Percentiles rank a stretch among this genome's conserved stretches.
These are phyloP conservation scores for Epichloe elymi DNA, from an alignment of 2,329 filamentous ascomycete species.

Conservation along the genomic window DNA sequence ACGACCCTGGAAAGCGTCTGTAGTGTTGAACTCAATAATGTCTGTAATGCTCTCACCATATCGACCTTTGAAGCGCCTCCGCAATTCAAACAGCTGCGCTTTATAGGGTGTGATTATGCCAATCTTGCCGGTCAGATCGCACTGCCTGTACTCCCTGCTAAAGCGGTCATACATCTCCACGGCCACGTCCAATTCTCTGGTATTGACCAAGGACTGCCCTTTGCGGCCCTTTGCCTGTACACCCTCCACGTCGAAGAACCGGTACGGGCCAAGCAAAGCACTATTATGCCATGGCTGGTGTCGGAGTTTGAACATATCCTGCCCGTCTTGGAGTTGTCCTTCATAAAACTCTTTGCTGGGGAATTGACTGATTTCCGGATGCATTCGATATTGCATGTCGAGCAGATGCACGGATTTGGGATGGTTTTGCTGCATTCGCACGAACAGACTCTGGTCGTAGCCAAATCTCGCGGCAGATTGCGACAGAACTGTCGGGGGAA, in stretches of 20 bases:
- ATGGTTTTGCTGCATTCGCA: constrained; percentile 92
- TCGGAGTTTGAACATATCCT: constrained; percentile 65
- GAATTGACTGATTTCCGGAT: constrained; percentile 87
- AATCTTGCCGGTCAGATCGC: constrained; percentile 69
- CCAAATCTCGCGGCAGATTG: constrained; percentile 84
- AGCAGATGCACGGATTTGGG: constrained; percentile 80
- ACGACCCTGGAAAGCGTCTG: constrained; percentile 91
- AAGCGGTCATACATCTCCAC: constrained; percentile 75
- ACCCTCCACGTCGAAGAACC: constrained; percentile 93
- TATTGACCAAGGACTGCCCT: constrained; percentile 83
- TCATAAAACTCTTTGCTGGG: constrained; percentile 91
- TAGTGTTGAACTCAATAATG: constrained; percentile 93
- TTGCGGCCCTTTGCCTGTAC: constrained; percentile 68
- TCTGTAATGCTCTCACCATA: constrained; percentile 67
- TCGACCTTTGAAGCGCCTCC: constrained; percentile 53
- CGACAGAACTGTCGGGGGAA: constrained; percentile 95
- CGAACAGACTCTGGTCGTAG: constrained; percentile 96
- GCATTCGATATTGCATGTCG: constrained; percentile 99
- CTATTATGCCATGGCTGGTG: constrained; percentile 75
- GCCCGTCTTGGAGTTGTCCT: constrained; percentile 70
- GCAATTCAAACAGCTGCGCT: constrained; percentile 73
- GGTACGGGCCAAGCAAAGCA: constrained; percentile 73
- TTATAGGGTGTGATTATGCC: constrained; percentile 99
- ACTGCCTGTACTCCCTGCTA: constrained; percentile 53
- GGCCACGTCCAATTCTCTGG: constrained; percentile 74